Conservation (phyloP, 768 basidiomycete species). For the Trametes elegans region DNA sequence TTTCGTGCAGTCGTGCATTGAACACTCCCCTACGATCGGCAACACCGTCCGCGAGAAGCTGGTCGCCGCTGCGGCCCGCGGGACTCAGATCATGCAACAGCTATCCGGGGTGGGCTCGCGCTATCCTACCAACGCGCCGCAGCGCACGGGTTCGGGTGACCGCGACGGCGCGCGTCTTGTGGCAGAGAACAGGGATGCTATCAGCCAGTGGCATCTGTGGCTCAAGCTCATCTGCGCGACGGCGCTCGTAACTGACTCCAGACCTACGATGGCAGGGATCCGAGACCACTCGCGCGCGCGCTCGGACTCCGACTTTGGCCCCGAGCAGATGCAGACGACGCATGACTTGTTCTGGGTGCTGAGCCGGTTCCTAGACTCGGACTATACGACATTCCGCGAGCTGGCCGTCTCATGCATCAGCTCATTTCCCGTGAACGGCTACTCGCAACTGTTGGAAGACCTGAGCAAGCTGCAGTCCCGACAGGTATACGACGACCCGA, state of each 20-base stretch:
- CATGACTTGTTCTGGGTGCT: slow-evolving; percentile 82
- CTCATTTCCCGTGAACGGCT: slow-evolving; percentile 73
- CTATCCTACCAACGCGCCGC: slow-evolving; percentile 45
- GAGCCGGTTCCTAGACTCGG: slow-evolving; percentile 85
- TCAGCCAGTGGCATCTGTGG: slow-evolving; percentile 85
- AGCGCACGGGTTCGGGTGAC: slow-evolving; percentile 42
- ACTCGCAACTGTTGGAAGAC: slow-evolving; percentile 81
- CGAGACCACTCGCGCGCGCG: slow-evolving; percentile 69
- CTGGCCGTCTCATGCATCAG: slow-evolving; percentile 88
- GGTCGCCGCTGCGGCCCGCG: slow-evolving; percentile 66
- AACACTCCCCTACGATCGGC: slow-evolving; percentile 45
- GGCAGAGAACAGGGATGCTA: slow-evolving; percentile 52
- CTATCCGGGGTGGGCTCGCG: slow-evolving; percentile 69
- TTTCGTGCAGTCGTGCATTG: slow-evolving; percentile 56
- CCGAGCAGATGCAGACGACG: slow-evolving; percentile 79
- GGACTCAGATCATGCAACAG: slow-evolving; percentile 68
- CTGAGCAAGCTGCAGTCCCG: slow-evolving; percentile 76
- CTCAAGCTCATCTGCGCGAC: slow-evolving; percentile 85
- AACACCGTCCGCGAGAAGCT: slow-evolving; percentile 59
- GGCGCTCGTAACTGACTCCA: slow-evolving; percentile 60
- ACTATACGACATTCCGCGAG: slow-evolving; percentile 80
- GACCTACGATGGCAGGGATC: slow-evolving; percentile 49
- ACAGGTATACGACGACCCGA: slow-evolving; percentile 79
- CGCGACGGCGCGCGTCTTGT: slow-evolving; percentile 52
- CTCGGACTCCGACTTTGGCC: slow-evolving; percentile 73